These are phyloP conservation scores for Plasmodium sp. DNA, from an alignment of 169 alveolate genomes.

Conservation along the genomic window DNA sequence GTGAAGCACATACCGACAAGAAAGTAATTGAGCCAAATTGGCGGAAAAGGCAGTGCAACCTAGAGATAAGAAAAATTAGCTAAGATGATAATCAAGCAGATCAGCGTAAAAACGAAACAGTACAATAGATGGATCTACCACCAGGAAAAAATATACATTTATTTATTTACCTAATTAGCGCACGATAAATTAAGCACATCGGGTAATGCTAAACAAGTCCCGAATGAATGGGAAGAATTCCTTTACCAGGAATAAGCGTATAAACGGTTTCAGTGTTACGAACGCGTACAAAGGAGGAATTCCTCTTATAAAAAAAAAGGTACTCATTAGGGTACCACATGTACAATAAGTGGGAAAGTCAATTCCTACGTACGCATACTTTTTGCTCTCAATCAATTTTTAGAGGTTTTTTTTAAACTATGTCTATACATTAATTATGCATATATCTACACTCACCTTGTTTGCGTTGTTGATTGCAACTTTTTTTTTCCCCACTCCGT, in stretches of 20 bases:
- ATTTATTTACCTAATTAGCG: neutral
- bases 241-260: neutral
- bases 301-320: neutral
- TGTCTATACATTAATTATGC: neutral
- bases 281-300: neutral
- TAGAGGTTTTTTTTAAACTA: neutral
- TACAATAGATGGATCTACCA: neutral
- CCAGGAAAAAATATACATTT: too few species aligned
- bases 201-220: neutral
- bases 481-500: neutral
- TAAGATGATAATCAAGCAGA: neutral
- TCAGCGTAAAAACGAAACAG: neutral
- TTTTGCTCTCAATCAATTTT: neutral
- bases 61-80: too few species aligned
- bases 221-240: neutral
- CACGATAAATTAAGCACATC: neutral
- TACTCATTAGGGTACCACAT: neutral
- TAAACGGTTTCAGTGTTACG: neutral
- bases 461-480: neutral
- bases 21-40: neutral
- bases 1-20: neutral
- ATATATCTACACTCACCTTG: neutral
- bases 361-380: neutral
- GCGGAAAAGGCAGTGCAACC: neutral
- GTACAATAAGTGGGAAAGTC: neutral